Conservation (phyloP, 2,329 filamentous ascomycete species). For the Davidsoniella virescens region DNA sequence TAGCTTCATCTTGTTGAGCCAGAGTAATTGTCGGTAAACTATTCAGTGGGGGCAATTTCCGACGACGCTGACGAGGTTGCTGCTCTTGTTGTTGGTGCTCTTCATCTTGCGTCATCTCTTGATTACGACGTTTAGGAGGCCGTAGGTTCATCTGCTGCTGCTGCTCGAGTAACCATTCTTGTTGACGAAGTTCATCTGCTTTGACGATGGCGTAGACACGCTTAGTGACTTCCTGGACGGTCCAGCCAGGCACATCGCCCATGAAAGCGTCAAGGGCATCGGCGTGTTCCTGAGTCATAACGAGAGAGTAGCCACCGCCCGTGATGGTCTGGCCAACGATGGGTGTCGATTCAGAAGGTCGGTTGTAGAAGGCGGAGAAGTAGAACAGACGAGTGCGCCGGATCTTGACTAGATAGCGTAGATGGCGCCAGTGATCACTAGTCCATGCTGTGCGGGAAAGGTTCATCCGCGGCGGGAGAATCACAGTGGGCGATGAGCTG, state of each 20-base stretch:
- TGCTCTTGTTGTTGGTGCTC: background rate
- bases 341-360: slow-evolving; percentile 16
- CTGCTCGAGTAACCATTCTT: slow-evolving; percentile 8
- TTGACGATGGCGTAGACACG: slow-evolving; percentile 28
- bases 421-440: slow-evolving; percentile 34
- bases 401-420: slow-evolving; percentile 35
- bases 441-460: slow-evolving; percentile 32
- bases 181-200: slow-evolving; percentile 10
- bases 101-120: too few species aligned
- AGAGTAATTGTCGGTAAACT: too few species aligned
- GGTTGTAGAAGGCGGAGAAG: slow-evolving; percentile 17
- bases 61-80: background rate
- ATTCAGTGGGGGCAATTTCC: too few species aligned
- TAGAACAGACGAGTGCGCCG: slow-evolving; percentile 26
- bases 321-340: slow-evolving; percentile 33
- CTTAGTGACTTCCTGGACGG: slow-evolving; percentile 32
- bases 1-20: background rate
- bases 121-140: too few species aligned
- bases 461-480: slow-evolving; percentile 9
- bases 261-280: slow-evolving; percentile 40
- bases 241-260: slow-evolving; percentile 31
- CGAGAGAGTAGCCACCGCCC: slow-evolving; percentile 29
- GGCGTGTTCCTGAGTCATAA: slow-evolving; percentile 39
- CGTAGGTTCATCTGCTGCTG: background rate
- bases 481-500: slow-evolving; percentile 17